Evolutionary conservation across 495 filamentous ascomycete species (phyloP).

Genomic region (Talaromyces stipitatus): DNA sequence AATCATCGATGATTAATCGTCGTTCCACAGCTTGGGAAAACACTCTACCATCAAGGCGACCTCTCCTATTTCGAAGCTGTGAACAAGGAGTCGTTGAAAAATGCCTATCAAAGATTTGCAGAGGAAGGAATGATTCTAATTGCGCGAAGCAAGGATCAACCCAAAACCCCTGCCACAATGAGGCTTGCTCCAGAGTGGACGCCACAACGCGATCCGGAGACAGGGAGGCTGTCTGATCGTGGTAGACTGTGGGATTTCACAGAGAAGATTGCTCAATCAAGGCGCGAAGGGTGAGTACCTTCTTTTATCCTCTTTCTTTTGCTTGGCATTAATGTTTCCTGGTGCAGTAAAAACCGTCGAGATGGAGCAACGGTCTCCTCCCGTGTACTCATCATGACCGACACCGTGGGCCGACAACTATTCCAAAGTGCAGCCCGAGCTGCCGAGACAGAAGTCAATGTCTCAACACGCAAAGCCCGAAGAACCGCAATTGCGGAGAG

Average conservation of each 20-base stretch:
- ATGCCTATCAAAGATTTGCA: constrained; percentile 78
- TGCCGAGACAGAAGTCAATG: constrained; percentile 17
- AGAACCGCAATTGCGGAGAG: constrained; percentile 28
- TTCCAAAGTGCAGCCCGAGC: constrained; percentile 31
- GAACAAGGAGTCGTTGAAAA: constrained; percentile 94
- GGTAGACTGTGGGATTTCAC: constrained; percentile 86
- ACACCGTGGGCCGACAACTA: constrained; percentile 46
- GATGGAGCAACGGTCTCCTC: constrained; percentile 85
- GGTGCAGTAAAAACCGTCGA: constrained; percentile 67
- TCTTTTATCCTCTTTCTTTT: neutral
- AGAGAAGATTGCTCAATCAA: constrained; percentile 71
- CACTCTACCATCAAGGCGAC: constrained; percentile 94
- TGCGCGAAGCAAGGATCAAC: constrained; percentile 51
- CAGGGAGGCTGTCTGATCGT: constrained; percentile 53
- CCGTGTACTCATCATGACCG: constrained; percentile 71
- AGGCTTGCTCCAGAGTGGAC: constrained; percentile 72
- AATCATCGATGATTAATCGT: constrained; percentile 14
- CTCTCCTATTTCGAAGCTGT: constrained; percentile 95
- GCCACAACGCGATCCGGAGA: constrained; percentile 54
- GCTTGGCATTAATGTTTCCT: neutral
- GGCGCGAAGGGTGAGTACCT: constrained; percentile 66
- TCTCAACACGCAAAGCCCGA: constrained; percentile 31
- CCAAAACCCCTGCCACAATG: constrained; percentile 48
- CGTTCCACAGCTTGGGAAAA: constrained; percentile 79
- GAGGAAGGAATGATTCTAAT: constrained; percentile 84